Base-by-base conservation (phyloP, 768 basidiomycete species). In the Naganishia vaughanmartiniae region DNA sequence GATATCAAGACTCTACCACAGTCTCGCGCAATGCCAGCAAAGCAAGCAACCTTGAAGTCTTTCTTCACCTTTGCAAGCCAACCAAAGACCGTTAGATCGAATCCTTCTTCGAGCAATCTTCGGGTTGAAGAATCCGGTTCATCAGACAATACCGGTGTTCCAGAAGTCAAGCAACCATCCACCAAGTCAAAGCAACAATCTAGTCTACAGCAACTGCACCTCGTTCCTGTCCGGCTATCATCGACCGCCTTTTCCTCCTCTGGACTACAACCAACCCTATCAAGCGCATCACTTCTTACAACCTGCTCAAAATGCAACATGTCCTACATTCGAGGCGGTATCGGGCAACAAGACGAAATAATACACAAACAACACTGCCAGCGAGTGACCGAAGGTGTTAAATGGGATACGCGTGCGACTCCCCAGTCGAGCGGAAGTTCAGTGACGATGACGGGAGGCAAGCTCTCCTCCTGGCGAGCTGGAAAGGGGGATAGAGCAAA, bases 271-370 rank as follows among this genome's bases (percentile, higher is more conserved):
- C 19, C 28, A 33, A 21, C 48, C 48, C 12, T 54, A 45, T 26
- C 54, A 19, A 34, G 30, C 42, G 28, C 58, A 31, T 69, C 67
- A 19, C 46, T 67, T 0, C 65, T 67, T 54, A 69, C 66, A 28
- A 79, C 78, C 9, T 81, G 80, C 63, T 65, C 57, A 42, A 71
- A 75, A 65, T 81, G 80, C 66, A 65, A 67, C 7, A 79, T 79
- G 79, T 78, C 79, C 17, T 79, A 78, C 71, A 75, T 79, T 57
- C 75, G 77, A 30, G 79, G 78, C 39, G 77, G 75, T 15, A 53
- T 45, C 19, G 67, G 51, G 5, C 57, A 28, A 4, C 70, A 75
- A 1, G 79, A 79, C 55, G 79, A 79, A 33, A 36, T 39, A 0
- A 39, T 74, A 1, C 80, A 81, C 68, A 54, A 54, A 1, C 60